These are phyloP conservation scores for Blastobotrys apis DNA, from an alignment of 1,139 yeast genomes.

Conservation along the genomic window DNA sequence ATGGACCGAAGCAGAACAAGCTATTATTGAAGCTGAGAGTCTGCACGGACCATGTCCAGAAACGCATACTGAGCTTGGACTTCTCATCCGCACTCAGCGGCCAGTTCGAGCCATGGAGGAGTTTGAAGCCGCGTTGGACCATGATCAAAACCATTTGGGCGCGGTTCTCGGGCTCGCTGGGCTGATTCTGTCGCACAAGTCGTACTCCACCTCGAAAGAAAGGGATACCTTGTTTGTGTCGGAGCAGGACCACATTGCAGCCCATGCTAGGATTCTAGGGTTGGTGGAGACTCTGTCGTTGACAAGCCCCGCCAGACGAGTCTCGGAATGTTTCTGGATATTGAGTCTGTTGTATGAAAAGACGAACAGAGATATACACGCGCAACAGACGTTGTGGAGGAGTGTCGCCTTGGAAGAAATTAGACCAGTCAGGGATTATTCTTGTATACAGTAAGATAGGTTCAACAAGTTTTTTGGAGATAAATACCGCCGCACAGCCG, in stretches of 20 bases:
- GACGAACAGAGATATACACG: constrained; percentile 51
- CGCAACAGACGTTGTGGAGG: constrained; percentile 57
- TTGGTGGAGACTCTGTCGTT: constrained; percentile 57
- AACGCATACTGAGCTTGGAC: constrained; percentile 54
- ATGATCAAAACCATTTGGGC: constrained; percentile 47
- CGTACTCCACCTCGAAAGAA: constrained; percentile 22
- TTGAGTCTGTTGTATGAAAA: constrained; percentile 62
- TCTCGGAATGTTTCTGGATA: constrained; percentile 71
- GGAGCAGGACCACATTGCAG: constrained; percentile 57
- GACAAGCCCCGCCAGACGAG: constrained; percentile 49
- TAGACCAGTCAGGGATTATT: constrained; percentile 55
- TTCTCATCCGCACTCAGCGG: constrained; percentile 39
- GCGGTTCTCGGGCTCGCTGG: constrained; percentile 67
- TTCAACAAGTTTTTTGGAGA: too few species aligned
- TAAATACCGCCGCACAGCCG: too few species aligned
- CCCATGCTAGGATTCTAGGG: constrained; percentile 58
- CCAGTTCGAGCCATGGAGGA: constrained; percentile 53
- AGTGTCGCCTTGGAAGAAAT: constrained; percentile 64
- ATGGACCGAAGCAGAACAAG: constrained; percentile 60
- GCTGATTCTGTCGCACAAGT: constrained; percentile 45
- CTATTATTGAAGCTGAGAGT: constrained; percentile 67
- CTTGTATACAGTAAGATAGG: constrained; percentile 18
- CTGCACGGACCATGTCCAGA: constrained; percentile 48
- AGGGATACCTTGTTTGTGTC: constrained; percentile 35
- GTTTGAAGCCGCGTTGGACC: constrained; percentile 63